Conservation (phyloP, 805 yeast genomes). For the Zygotorulaspora chibaensis region DNA sequence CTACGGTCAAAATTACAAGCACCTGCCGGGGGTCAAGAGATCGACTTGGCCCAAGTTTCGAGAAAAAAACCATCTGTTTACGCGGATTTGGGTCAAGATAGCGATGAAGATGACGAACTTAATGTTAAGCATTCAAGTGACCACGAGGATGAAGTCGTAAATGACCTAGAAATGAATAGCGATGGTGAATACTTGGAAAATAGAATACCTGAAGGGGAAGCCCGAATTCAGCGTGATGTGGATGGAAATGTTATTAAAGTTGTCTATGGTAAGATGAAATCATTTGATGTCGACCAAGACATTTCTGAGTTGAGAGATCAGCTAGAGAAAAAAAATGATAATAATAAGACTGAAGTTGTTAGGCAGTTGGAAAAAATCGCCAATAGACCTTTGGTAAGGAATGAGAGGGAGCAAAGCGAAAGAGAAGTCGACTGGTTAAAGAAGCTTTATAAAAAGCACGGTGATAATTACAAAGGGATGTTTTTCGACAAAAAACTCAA, state of each 20-base stretch:
- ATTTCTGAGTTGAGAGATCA: constrained; percentile 28
- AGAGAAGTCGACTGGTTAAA: constrained; percentile 74
- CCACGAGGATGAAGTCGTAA: constrained; percentile 19
- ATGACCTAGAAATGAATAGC: constrained; percentile 26
- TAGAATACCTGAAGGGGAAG: constrained; percentile 73
- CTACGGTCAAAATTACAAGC: constrained; percentile 60
- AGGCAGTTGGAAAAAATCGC: constrained; percentile 64
- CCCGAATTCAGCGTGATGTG: constrained; percentile 66
- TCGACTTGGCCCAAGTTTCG: constrained; percentile 42
- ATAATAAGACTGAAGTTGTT: constrained; percentile 52
- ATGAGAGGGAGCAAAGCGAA: constrained; percentile 56
- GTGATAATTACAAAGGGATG: constrained; percentile 87
- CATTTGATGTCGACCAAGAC: constrained; percentile 33
- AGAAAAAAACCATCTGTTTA: constrained; percentile 32
- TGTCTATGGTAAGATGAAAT: constrained; percentile 63
- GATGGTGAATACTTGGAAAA: constrained; percentile 40
- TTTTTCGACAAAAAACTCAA: constrained; percentile 86
- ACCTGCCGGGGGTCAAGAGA: constrained; percentile 80
- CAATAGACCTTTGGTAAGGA: constrained; percentile 37
- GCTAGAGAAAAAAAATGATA: constrained; percentile 21
- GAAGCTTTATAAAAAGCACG: constrained; percentile 65
- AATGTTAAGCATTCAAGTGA: constrained; percentile 16
- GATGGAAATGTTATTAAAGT: constrained; percentile 63
- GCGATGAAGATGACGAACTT: constrained; percentile 19
- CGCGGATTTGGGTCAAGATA: constrained; percentile 31